Evolutionary conservation across 345 rosid species (phyloP).

Genomic region (Hevea brasiliensis): DNA sequence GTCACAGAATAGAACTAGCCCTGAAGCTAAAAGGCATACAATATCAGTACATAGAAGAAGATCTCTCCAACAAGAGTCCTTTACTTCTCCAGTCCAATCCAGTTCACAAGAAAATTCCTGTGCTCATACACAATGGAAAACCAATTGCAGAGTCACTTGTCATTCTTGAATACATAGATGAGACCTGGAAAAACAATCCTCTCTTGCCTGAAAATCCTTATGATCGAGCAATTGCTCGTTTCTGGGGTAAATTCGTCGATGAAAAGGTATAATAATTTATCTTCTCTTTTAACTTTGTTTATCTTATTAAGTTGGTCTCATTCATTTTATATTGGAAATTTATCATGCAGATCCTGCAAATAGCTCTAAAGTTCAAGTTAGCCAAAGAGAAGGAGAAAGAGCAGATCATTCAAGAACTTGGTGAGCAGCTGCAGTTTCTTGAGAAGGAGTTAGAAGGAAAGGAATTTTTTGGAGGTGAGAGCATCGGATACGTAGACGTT

Average conservation of each 20-base stretch:
- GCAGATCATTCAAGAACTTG: constrained; percentile 1
- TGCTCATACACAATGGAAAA: constrained; percentile 14
- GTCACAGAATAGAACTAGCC: constrained; percentile 12
- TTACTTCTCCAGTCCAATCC: constrained; percentile 13
- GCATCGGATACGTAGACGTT: constrained; percentile 10
- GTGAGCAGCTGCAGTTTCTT: neutral
- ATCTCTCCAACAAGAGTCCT: constrained; percentile 18
- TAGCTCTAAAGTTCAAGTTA: neutral
- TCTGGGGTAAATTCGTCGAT: constrained; percentile 19
- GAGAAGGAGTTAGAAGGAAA: constrained; percentile 7
- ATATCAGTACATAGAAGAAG: constrained; percentile 12
- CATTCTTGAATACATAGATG: constrained; percentile 21
- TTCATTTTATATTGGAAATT: neutral
- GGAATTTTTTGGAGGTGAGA: constrained; percentile 12
- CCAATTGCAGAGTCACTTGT: constrained; percentile 16
- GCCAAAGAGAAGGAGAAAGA: constrained; percentile 1
- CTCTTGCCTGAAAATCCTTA: constrained; percentile 8
- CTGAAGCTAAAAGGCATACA: constrained; percentile 15
- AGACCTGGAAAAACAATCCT: constrained; percentile 6
- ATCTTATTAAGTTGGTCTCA: too few relatives aligned
- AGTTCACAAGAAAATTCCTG: constrained; percentile 13
- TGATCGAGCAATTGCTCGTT: constrained; percentile 12
- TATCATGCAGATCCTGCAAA: neutral
- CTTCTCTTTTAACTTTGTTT: too few relatives aligned
- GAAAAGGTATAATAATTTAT: constrained; percentile 9